Conservation (phyloP, 768 basidiomycete species). For the Mycena belliarum region DNA sequence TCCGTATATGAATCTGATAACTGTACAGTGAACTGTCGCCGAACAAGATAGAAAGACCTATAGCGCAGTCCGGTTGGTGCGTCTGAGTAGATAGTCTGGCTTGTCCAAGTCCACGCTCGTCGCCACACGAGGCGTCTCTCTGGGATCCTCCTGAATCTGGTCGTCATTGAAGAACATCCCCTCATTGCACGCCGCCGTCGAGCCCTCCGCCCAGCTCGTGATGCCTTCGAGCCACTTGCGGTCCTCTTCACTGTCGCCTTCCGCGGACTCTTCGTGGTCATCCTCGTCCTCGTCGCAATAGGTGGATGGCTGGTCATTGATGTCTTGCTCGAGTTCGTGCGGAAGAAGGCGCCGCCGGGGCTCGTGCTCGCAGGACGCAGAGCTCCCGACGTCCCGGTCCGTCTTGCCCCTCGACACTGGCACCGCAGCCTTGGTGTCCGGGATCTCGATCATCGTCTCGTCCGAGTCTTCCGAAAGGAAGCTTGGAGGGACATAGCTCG, state of each 20-base stretch:
- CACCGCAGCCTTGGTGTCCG: too few relatives aligned
- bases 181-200: background rate
- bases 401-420: too few relatives aligned
- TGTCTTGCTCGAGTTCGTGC: background rate
- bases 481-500: background rate
- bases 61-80: too few relatives aligned
- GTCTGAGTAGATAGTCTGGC: slow-evolving; percentile 4
- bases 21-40: too few relatives aligned
- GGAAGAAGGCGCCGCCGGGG: slow-evolving; percentile 1
- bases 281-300: background rate
- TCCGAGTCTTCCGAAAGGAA: background rate
- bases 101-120: slow-evolving; percentile 5
- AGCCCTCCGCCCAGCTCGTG: background rate
- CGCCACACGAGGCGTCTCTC: slow-evolving; percentile 6
- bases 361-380: background rate
- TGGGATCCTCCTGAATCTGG: slow-evolving; percentile 1
- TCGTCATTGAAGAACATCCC: slow-evolving; percentile 1
- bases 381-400: too few relatives aligned
- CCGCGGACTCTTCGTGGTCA: background rate
- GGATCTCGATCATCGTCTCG: background rate
- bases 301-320: background rate
- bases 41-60: too few relatives aligned
- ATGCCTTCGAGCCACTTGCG: background rate
- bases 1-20: too few relatives aligned
- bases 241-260: background rate